These are phyloP conservation scores for Petunia hybrid DNA, from an alignment of 305 asterid species.

Conservation along the genomic window DNA sequence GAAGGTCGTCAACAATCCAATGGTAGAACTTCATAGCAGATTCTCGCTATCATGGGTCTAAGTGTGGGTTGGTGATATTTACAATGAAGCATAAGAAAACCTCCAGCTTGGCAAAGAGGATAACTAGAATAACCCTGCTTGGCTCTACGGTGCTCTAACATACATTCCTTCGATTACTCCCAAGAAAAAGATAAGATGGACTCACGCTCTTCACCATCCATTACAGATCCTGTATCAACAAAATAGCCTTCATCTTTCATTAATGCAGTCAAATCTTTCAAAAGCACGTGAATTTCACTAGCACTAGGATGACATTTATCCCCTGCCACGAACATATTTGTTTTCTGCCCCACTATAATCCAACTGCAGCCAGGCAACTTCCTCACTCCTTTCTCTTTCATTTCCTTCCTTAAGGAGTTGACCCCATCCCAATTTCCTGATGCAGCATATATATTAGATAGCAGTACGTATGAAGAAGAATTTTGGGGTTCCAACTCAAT, in stretches of 20 bases:
- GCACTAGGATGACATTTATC: constrained; percentile 45
- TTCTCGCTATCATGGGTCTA: neutral
- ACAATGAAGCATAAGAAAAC: neutral
- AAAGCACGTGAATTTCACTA: constrained; percentile 40
- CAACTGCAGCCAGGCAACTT: constrained; percentile 72
- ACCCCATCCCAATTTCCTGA: constrained; percentile 83
- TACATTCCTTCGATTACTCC: neutral
- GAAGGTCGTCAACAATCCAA: neutral
- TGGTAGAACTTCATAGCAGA: neutral
- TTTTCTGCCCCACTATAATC: constrained; percentile 45
- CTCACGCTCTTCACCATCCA: constrained; percentile 29
- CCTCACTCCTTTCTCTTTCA: constrained; percentile 69
- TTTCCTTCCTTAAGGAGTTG: constrained; percentile 61
- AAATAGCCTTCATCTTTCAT: constrained; percentile 42
- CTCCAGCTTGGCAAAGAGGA: neutral
- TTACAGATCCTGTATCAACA: constrained; percentile 32
- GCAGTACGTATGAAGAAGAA: constrained; percentile 77
- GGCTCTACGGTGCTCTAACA: neutral
- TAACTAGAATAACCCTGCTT: neutral
- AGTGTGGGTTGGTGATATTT: neutral
- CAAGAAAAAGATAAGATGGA: neutral
- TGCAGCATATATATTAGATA: constrained; percentile 82
- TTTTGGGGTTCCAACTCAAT: constrained; percentile 73
- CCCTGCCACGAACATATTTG: constrained; percentile 46
- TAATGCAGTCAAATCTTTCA: constrained; percentile 41